These are phyloP conservation scores for Sporobolomyces roseus DNA, from an alignment of 768 basidiomycete species.

Conservation along the genomic window DNA sequence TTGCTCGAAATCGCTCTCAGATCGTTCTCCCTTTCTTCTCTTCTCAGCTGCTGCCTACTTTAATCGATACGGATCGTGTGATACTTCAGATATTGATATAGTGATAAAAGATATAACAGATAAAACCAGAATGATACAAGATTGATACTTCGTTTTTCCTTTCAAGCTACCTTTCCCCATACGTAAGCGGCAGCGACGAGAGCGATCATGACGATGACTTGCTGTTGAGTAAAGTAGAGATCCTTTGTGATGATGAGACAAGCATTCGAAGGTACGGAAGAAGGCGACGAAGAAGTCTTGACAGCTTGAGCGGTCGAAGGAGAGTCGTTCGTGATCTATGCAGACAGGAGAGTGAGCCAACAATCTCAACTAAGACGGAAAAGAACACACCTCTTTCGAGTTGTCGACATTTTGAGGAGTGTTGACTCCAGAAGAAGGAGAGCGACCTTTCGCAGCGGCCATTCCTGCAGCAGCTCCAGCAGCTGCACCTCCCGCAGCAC, in stretches of 20 bases:
- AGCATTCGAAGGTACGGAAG: slow-evolving; percentile 22
- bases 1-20: no score
- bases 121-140: neutral
- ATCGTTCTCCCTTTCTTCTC: no score
- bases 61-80: no score
- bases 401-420: neutral
- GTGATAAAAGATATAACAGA: neutral
- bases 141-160: neutral
- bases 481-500: slow-evolving; percentile 3
- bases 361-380: neutral
- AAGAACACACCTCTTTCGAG: neutral
- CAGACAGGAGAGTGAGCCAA: no score
- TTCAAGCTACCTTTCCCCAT: slow-evolving; percentile 5
- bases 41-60: no score
- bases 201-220: slow-evolving; percentile 20
- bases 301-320: neutral
- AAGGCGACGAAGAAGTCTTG: neutral
- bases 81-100: no score
- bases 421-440: neutral
- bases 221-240: slow-evolving; percentile 38
- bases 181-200: slow-evolving; percentile 16
- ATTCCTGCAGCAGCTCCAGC: slow-evolving; percentile 10
- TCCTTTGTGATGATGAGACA: slow-evolving; percentile 39
- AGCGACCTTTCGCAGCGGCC: neutral
- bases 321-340: neutral